Conservation (phyloP, 78 protist genomes). For the Anaeramoeba flamelloides region DNA sequence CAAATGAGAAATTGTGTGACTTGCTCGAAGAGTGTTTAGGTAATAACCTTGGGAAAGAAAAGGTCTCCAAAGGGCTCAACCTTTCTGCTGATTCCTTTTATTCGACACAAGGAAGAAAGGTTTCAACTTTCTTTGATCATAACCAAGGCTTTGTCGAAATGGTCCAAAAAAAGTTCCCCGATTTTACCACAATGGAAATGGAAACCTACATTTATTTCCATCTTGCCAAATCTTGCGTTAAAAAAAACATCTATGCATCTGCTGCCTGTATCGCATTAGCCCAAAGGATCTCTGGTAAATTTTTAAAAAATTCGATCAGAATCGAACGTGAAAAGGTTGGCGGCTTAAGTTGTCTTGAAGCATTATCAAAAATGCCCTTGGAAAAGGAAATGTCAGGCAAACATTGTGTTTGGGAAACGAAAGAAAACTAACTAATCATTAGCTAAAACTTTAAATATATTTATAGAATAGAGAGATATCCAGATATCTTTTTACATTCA, state of each 20-base stretch:
- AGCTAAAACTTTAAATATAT: no score
- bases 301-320: not conserved
- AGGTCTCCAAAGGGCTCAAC: not conserved
- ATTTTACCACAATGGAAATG: not conserved
- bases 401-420: not conserved
- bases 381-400: not conserved
- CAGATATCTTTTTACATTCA: no score
- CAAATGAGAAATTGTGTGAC: not conserved
- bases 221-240: not conserved
- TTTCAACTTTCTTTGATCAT: not conserved
- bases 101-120: not conserved
- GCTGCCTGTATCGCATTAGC: not conserved
- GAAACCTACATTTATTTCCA: not conserved
- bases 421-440: no score
- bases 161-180: not conserved
- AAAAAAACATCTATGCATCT: not conserved
- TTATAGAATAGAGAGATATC: no score
- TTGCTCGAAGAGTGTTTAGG: no score
- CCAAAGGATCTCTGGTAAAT: not conserved
- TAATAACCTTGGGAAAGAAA: not conserved
- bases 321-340: not conserved
- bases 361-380: not conserved
- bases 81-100: not conserved
- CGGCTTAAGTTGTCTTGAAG: not conserved
- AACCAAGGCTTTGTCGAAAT: not conserved